Base-by-base conservation (phyloP, 2,329 filamentous ascomycete genomes). In the Phialocephala subalpina region DNA sequence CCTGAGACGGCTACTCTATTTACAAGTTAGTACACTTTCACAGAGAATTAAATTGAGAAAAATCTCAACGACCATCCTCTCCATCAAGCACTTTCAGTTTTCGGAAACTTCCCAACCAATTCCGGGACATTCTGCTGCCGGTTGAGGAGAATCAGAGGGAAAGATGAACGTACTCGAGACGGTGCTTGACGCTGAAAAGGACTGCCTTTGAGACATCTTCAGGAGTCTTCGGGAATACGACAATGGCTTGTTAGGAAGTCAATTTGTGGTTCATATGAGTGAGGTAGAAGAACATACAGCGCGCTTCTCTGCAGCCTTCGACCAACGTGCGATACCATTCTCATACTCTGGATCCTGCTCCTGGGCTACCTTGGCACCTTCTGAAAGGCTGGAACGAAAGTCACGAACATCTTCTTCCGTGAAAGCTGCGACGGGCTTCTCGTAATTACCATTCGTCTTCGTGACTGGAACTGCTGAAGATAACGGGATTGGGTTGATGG, bases 171-270 rank as follows among this genome's bases (percentile, higher is more conserved):
- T n/a, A 12, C 38, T 69, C 62, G 12, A 71, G 55, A 3, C 36
- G 57, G 29, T 64, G 57, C 12, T 58, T 53, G 14, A 14, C 60
- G 27, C 25, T 60, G 25, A 66, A 71, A 29, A 62, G 33, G 5
- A 71, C 55, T 5, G 65, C 27, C 33, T 57, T 47, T 29, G 60
- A 63, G 22, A 70, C 60, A 55, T 70, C 68, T 40, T 63, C 62
- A 22, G 53, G 36, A 14, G 40, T 52, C n/a, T 56, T 47, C 16
- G 68, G 62, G 45, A 63, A 64, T n/a, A 70, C 64, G 5, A 70
- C 27, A 35, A 70, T 61, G n/a, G 47, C 55, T 63, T 66, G 68
- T 25, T 16, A 22, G 20, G 9, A 38, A 8, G 12, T 45, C 18
- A 36, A 25, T 16, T 52, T 22, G 16, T 47, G 18, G 18, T 47